These are phyloP conservation scores for Rhytidhysteron rufulum DNA, from an alignment of 2,329 filamentous ascomycete genomes.

Conservation along the genomic window DNA sequence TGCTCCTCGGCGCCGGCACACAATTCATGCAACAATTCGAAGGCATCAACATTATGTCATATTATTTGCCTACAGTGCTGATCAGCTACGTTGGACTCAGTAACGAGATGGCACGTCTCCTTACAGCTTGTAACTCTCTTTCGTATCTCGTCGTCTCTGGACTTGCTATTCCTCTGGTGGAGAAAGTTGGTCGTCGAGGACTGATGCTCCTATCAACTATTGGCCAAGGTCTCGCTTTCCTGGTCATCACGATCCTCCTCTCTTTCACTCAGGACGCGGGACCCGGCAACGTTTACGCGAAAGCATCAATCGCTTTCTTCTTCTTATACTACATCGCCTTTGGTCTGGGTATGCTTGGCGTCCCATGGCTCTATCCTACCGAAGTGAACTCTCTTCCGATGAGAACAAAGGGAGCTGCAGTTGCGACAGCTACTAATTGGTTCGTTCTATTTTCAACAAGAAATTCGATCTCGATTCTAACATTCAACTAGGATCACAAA, in stretches of 20 bases:
- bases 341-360: too few relatives aligned
- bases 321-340: too few relatives aligned
- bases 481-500: too few relatives aligned
- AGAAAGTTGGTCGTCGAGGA: conserved; percentile 50
- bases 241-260: conserved; percentile 6
- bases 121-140: conserved; percentile 50
- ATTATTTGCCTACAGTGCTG: conserved; percentile 37
- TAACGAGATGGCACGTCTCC: conserved; percentile 47
- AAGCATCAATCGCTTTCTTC: too few relatives aligned
- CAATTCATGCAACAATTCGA: conserved; percentile 47
- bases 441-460: too few relatives aligned
- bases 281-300: too few relatives aligned
- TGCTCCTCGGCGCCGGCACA: conserved; percentile 50
- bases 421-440: conserved; percentile 32
- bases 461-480: too few relatives aligned
- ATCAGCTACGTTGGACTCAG: conserved; percentile 51
- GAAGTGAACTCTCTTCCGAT: conserved; percentile 33
- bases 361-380: conserved; percentile 34
- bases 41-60: conserved; percentile 25
- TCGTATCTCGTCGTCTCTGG: conserved; percentile 43
- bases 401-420: conserved; percentile 31
- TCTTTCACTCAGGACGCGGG: too few relatives aligned
- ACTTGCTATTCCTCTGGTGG: conserved; percentile 42
- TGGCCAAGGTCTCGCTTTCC: conserved; percentile 5
- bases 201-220: conserved; percentile 42